Evolutionary conservation across 139 green algal genomes (phyloP).

Genomic region (Chlamydomonas applanata): DNA sequence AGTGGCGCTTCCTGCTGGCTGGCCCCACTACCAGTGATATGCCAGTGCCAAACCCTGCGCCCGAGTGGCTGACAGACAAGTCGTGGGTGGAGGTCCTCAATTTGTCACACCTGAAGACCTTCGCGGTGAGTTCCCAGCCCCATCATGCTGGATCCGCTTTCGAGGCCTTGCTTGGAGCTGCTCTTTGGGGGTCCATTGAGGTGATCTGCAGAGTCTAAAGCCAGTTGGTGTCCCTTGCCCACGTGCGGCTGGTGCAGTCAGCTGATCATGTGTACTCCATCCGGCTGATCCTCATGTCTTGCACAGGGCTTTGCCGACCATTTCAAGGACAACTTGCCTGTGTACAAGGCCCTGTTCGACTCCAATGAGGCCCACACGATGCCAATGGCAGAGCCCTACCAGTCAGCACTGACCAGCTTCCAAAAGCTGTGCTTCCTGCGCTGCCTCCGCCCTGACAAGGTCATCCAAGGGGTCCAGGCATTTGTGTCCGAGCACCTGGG

Average conservation of each 20-base stretch:
- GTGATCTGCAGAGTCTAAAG: too few relatives aligned
- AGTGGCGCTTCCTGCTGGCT: conserved; percentile 63
- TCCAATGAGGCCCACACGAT: conserved; percentile 66
- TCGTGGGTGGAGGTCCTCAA: conserved; percentile 77
- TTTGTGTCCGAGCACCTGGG: conserved; percentile 69
- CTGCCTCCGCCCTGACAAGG: conserved; percentile 77
- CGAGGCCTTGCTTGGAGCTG: too few relatives aligned
- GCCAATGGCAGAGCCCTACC: conserved; percentile 44
- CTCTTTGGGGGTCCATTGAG: too few relatives aligned
- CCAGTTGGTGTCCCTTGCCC: too few relatives aligned
- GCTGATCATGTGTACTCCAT: too few relatives aligned
- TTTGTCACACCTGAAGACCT: conserved; percentile 54
- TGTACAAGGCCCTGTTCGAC: conserved; percentile 78
- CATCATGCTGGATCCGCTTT: too few relatives aligned
- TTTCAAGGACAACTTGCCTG: conserved; percentile 43
- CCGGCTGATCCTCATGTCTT: not conserved
- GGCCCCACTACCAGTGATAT: conserved; percentile 41
- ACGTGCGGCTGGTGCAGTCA: too few relatives aligned
- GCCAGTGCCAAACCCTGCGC: conserved; percentile 58
- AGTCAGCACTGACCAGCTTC: conserved; percentile 60
- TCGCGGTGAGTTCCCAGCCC: conserved; percentile 27
- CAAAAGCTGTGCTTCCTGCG: conserved; percentile 64
- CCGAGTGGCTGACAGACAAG: conserved; percentile 78
- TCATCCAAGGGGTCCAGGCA: conserved; percentile 35
- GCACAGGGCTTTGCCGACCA: conserved; percentile 36